Base-by-base conservation (phyloP, 371 early-diverging fungal genomes). In the Actinomucor elegans region DNA sequence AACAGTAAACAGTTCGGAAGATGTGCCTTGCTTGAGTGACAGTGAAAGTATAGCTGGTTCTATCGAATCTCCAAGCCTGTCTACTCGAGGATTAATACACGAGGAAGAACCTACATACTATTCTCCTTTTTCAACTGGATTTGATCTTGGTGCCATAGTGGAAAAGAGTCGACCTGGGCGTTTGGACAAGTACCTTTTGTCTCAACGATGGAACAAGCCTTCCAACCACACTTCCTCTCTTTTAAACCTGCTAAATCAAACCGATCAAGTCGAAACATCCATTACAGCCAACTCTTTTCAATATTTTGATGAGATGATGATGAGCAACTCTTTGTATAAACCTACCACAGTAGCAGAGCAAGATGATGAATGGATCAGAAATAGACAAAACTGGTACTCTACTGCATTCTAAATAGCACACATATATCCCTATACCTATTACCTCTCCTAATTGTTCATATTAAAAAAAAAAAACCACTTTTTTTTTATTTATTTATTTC, bases 71-170 rank as follows among this genome's bases (percentile, higher is more conserved):
- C 46, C 58, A 14, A 31, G 17, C 8, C 29, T 42, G 4, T 29
- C 32, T 2, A 26, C 23, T 14, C 20, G 6, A 10, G 28, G 24
- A 31, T n/a, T 51, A 27, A 31, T 5, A 10, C 23, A 14, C 15
- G 17, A n/a, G 27, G 15, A 38, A 26, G 21, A 42, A 14, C 20
- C 17, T 9, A 50, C 40, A 10, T 61, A 61, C 17, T 61, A 61
- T 47, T 61, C 61, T 1, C 61, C 50, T 7, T 61, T 61, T 36
- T 46, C 51, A 7, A 55, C 56, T n/a, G 61, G 55, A 4, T 61
- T 61, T 42, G 61, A 61, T 41, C 37, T 61, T 26, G 55, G 51
- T 38, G 41, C n/a, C 17, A 17, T 17, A 40, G 28, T 12, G 15
- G 24, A 29, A 17, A 23, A 14, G 21, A 48, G 15, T 35, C 35